Evolutionary conservation across 2,329 filamentous ascomycete genomes (phyloP), one percentile per base, ranked within the genome.

Genomic region (Diaporthe longicolla): DNA sequence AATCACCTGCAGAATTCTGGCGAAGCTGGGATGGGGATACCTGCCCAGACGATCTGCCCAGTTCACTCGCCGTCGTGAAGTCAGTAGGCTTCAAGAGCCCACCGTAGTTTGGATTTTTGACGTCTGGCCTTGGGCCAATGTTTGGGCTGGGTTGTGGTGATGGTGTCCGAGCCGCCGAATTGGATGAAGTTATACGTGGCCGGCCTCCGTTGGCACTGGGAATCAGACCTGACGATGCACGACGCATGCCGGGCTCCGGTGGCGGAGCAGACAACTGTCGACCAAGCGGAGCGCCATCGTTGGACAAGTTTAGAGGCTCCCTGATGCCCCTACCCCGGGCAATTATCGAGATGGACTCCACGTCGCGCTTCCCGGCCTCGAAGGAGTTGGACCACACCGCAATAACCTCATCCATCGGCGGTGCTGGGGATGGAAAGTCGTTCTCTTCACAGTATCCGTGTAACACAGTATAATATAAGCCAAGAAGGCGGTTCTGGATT

Each of bases 401-500:
- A 73, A 95, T 86, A 8, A 97, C 90, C 68, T 93, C 89, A 35
- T 92, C 90, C 86, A 95, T 92, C 21, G 92, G 89, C 3, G 93
- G 92, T 15, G 94, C 88, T 1, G 93, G 93, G 59, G 92, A 93
- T 0, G 93, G 92, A 78, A 95, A 92, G 7, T 89, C 86, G 77
- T 91, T 87, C 40, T 93, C 89, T 77, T 91, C 87, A 77, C 92
- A 94, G 82, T 93, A 97, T 73, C 89, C 90, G 80, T 95, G 91
- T 9, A 96, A 84, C 6, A 91, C 87, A 0, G 94, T 97, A 83
- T 97, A 97, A 78, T 94, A 91, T 75, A 95, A 88, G 0, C 91
- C 94, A 7, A 97, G 89, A 69, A 97, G 86, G 61, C 91, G 90
- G 80, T 95, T 95, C 82, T 96, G 94, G 37, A 95, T 91, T 79